Evolutionary conservation across 345 rosid species (phyloP), one percentile per base, ranked within the genome.

Genomic region (Linum trigynum): DNA sequence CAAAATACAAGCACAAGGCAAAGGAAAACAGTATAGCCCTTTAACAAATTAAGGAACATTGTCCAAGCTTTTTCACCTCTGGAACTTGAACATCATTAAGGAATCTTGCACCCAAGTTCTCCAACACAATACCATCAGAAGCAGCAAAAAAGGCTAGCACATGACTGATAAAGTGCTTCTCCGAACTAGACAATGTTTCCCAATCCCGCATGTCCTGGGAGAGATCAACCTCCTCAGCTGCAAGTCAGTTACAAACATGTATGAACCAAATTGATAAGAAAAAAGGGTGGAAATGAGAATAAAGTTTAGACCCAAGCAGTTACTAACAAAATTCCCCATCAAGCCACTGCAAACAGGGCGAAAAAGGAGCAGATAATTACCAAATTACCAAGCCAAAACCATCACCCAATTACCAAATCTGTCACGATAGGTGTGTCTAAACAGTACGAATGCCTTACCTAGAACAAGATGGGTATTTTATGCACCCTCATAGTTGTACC

Each of bases 141-240:
- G 98, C 87, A 36, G 97, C 97, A 55, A 92, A 89, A 72, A 92
- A 92, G 0, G 97, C 98, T 3, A 92, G 81, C 12, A 89, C 83
- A 38, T 92, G 98, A 72, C 86, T 80, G 38, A 87, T 76, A 65
- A 92, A 92, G 74, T 92, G 90, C 69, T 81, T 89, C 77, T 87
- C 98, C 0, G 89, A 81, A 40, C 72, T 75, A 14, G 89, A 72
- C 40, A 86, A 66, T 5, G 69, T 63, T 64, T 79, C 86, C 98
- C 98, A 92, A 1, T 92, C 97, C 73, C 73, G 88, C 69, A 83
- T 63, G 80, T 92, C 98, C 59, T 72, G 84, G 36, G 97, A 87
- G 23, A 92, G 92, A 80, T 92, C 97, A 68, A 87, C 97, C 76
- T 92, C 97, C 77, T 89, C 98, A 43, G 96, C 96, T 91, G 95